Evolutionary conservation across 2,329 filamentous ascomycete species (phyloP), one percentile per base, ranked within the genome.

Genomic region (Macrophomina phaseolina): DNA sequence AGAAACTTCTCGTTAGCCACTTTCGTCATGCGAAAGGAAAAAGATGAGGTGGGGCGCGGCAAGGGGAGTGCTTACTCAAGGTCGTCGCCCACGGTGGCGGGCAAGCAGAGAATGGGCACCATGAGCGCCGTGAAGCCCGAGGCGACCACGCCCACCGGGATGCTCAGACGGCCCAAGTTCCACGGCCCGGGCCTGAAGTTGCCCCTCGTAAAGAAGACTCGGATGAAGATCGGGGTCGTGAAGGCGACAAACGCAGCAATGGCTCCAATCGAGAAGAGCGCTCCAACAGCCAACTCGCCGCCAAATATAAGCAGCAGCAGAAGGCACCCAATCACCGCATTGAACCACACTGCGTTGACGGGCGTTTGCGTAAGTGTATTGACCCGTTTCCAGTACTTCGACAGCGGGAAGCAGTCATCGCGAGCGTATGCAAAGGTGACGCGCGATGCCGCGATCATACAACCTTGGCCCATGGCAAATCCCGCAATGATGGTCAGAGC

Each of bases 401-500:
- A 88, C 5, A 86, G 73, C 0, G 89, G 89, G 73, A 92, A 90
- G 74, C 88, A 90, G 71, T 87, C 89, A 72, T 92, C 90, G 40
- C 90, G 87, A 18, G 90, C 89, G 76, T 92, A 92, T 16, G 89
- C 90, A 72, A 90, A 92, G 1, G 89, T 90, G 52, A 91, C 89
- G 56, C 90, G 84, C 28, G 86, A 89, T 5, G 85, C 85, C 7
- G 85, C 84, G 45, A 92, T 86, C 87, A 91, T 91, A 74, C 89
- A 90, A 1, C 89, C 90, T 75, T 91, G 89, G 5, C 90, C 90
- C 87, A 91, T 91, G 48, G 85, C 87, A 73, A 91, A 91, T 2
- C 88, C 86, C 67, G 88, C 89, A 48, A 91, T 81, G 69, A 91
- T 90, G 1, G 89, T 91, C 49, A 91, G 77, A 0, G 84, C 79